phyloP scores from a whole-genome alignment of 2,329 filamentous ascomycete genomes.

The Mollisia scopiformis region DNA sequence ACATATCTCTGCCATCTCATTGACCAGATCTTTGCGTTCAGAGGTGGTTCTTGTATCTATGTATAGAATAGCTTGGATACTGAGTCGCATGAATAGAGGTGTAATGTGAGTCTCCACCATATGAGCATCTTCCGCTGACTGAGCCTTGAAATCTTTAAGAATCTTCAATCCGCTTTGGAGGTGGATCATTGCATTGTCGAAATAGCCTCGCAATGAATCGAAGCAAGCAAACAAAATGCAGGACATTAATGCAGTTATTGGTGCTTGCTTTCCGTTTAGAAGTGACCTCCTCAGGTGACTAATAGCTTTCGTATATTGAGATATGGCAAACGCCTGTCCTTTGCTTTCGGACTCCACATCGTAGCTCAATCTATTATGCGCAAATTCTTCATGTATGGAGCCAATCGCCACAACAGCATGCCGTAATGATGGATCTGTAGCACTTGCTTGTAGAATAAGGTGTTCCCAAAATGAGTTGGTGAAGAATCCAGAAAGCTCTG shows the following conservation, averaged over 20 bases:
- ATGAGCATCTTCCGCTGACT: slow-evolving; percentile 16
- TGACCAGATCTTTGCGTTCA: slow-evolving; percentile 24
- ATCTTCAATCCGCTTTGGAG: slow-evolving; percentile 34
- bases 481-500: slow-evolving; percentile 33
- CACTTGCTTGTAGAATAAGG: slow-evolving; percentile 32
- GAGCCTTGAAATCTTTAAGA: slow-evolving; percentile 20
- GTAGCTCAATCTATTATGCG: slow-evolving; percentile 16
- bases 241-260: slow-evolving; percentile 32
- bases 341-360: slow-evolving; percentile 10
- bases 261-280: slow-evolving; percentile 23
- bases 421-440: slow-evolving; percentile 29
- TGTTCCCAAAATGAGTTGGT: slow-evolving; percentile 31
- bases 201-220: slow-evolving; percentile 33
- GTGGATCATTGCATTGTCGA: slow-evolving; percentile 34
- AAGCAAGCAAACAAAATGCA: slow-evolving; percentile 36
- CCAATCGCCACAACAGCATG: slow-evolving; percentile 36
- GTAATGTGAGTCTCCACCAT: slow-evolving; percentile 29
- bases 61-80: slow-evolving; percentile 34
- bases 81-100: slow-evolving; percentile 32
- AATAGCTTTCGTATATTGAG: slow-evolving; percentile 37
- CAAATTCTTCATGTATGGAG: slow-evolving; percentile 33
- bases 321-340: slow-evolving; percentile 26
- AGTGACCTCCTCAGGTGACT: slow-evolving; percentile 29
- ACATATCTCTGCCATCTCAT: slow-evolving; percentile 20
- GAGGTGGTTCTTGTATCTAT: slow-evolving; percentile 28